Evolutionary conservation across 495 filamentous ascomycete species (phyloP), one percentile per base, ranked within the genome.

Genomic region (Niebla homalea): DNA sequence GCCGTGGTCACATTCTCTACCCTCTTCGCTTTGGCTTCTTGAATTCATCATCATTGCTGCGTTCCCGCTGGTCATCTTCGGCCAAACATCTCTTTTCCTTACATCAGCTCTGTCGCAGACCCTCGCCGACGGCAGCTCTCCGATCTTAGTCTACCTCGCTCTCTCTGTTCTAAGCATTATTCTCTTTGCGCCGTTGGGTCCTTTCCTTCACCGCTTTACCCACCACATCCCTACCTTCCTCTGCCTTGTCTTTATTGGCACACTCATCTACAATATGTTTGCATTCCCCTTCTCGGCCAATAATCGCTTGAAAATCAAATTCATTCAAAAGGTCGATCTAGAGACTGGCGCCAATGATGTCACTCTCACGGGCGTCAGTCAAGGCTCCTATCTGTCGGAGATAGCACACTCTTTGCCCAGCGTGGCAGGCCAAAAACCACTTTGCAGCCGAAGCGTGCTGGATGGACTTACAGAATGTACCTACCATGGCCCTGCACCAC

Each of bases 251-350:
- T 85, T 88, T 52, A 53, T 77, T 37, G 85, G 74, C 23, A 94
- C 89, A 12, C 63, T 89, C 26, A 77, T 90, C 57, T 97, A 93
- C 70, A 94, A 92, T 61, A 77, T 95, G 11, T 66, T 72, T 20
- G 89, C 85, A 5, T 94, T 94, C 64, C 92, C 92, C 1, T 97
- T 96, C 68, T 87, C 87, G 1, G 69, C 72, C 25, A 69, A 78
- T 37, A 84, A 76, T 56, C 75, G 89, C 42, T 75, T 95, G 56
- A 97, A 97, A 60, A 66, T 89, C 38, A 93, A 81, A 66, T 97
- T 96, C 67, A 63, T 83, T 7, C 89, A 98, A 59, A 75, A 76
- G 6, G 71, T 95, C 43, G 78, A 94, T 56, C 75, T 94, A 19
- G 84, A 88, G 56, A 80, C 70, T 6, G 83, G 83, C 12, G 64